Evolutionary conservation across 345 rosid species (phyloP).

Genomic region (Gossypium australe): DNA sequence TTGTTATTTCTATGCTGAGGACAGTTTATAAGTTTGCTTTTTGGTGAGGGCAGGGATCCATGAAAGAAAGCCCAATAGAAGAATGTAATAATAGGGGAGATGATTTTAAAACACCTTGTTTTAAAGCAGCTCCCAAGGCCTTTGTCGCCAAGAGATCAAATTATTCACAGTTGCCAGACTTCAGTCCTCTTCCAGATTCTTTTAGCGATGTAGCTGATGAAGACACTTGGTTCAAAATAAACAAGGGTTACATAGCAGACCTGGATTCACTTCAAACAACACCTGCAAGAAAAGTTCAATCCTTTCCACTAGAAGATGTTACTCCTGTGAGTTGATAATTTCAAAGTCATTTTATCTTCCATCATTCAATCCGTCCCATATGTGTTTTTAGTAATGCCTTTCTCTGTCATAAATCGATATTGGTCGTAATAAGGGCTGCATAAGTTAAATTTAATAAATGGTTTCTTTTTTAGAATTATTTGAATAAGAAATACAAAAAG

Average conservation of each 20-base stretch:
- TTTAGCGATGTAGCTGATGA: conserved; percentile 82
- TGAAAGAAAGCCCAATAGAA: conserved; percentile 37
- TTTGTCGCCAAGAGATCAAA: conserved; percentile 76
- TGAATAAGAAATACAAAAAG: conserved; percentile 25
- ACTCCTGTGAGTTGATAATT: conserved; percentile 53
- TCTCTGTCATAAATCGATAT: neutral
- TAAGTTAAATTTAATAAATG: neutral
- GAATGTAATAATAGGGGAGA: conserved; percentile 43
- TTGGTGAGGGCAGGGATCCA: conserved; percentile 28
- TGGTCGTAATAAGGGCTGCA: neutral
- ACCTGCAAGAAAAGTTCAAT: conserved; percentile 66
- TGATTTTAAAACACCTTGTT: conserved; percentile 53
- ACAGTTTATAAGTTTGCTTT: neutral
- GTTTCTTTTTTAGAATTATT: conserved; percentile 28
- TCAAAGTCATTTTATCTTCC: conserved; percentile 8
- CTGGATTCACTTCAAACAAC: conserved; percentile 74
- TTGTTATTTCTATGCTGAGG: neutral
- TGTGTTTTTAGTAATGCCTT: neutral
- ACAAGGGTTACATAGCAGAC: conserved; percentile 77
- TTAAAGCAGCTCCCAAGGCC: conserved; percentile 56
- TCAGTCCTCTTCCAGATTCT: conserved; percentile 76
- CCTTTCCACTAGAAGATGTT: conserved; percentile 39
- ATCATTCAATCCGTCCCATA: neutral
- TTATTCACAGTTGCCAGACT: conserved; percentile 53
- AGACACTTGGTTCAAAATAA: conserved; percentile 90